Evolutionary conservation across 768 basidiomycete genomes (phyloP), one percentile per base, ranked within the genome.

Genomic region (Dacryopinax primogenitus): DNA sequence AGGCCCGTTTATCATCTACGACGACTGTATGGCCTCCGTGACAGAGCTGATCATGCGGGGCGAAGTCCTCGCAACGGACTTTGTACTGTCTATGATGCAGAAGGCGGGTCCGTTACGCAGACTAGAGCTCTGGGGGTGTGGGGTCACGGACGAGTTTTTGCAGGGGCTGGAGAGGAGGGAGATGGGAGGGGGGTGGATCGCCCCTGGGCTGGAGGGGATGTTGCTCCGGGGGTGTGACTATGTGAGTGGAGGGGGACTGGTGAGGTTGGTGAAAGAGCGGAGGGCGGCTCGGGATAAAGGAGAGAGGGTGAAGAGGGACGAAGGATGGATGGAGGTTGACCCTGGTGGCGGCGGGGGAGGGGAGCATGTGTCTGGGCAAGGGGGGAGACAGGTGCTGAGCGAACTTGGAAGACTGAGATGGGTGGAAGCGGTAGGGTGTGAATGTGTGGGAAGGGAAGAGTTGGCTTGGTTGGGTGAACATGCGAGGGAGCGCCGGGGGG

Each of bases 11-110:
- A 58, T 58, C 23, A 58, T 58, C 26, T 58, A 58, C 51, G 51
- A 58, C 51, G 51, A 58, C 51, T 58, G 51, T 30, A 58, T 58
- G 51, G 51, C 51, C 26, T 26, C 51, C 21, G 51, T 58, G 26
- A 58, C 51, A 13, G 26, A 23, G 26, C 51, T 58, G 51, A 32
- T 58, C 51, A 58, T 58, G 51, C 51, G 51, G 51, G 51, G 51
- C 51, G 51, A 58, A 21, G 51, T 58, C 51, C 21, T 58, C 26
- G 51, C 51, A 30, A 58, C 51, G 30, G 51, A 58, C 26, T 58
- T 58, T 18, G 51, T 58, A 30, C 51, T 58, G 26, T 28, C 26
- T 30, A 58, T 58, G 51, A 58, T 58, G 51, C 51, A 58, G 30
- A 58, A 58, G 51, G 51, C 51, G 4, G 32, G 26, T 32, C 51